Evolutionary conservation across 768 basidiomycete species (phyloP).

Genomic region (Artomyces pyxidatus): DNA sequence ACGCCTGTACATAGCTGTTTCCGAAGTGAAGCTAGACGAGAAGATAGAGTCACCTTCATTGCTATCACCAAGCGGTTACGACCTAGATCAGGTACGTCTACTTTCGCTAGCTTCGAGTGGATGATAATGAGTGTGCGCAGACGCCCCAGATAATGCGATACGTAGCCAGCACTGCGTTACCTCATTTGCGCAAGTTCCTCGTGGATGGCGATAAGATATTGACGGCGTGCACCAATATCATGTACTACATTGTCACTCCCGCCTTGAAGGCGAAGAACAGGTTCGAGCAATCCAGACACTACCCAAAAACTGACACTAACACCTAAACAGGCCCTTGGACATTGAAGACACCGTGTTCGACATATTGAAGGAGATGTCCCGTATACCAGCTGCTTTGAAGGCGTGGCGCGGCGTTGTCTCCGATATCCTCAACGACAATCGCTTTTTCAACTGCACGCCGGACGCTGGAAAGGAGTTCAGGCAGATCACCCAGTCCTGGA

Average conservation of each 20-base stretch:
- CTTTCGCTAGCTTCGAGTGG: no score
- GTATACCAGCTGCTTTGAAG: slow-evolving; percentile 68
- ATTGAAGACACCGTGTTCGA: slow-evolving; percentile 58
- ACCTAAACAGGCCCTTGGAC: slow-evolving; percentile 60
- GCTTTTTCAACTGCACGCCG: slow-evolving; percentile 74
- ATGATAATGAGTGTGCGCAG: no score
- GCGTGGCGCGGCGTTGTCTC: slow-evolving; percentile 76
- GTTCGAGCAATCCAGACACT: slow-evolving; percentile 31
- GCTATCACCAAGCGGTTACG: slow-evolving; percentile 28
- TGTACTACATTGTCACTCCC: slow-evolving; percentile 78
- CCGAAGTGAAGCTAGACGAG: slow-evolving; percentile 50
- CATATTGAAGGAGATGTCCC: slow-evolving; percentile 72
- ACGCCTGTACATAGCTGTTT: slow-evolving; percentile 7
- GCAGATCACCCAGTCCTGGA: slow-evolving; percentile 67
- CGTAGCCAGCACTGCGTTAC: slow-evolving; percentile 59
- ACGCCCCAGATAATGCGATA: slow-evolving; percentile 69
- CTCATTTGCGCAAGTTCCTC: slow-evolving; percentile 70
- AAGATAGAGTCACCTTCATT: slow-evolving; percentile 34
- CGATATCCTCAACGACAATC: slow-evolving; percentile 78
- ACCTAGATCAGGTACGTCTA: slow-evolving; percentile 38
- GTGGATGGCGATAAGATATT: slow-evolving; percentile 79
- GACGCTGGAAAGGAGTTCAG: slow-evolving; percentile 59
- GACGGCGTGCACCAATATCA: slow-evolving; percentile 72
- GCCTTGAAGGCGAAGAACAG: slow-evolving; percentile 69
- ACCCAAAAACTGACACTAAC: slow-evolving; percentile 5